Percentiles rank a stretch among this genome's conserved stretches.
Evolutionary conservation across 441 rosid species (phyloP).

Genomic region (Arabidopsis hybrid): DNA sequence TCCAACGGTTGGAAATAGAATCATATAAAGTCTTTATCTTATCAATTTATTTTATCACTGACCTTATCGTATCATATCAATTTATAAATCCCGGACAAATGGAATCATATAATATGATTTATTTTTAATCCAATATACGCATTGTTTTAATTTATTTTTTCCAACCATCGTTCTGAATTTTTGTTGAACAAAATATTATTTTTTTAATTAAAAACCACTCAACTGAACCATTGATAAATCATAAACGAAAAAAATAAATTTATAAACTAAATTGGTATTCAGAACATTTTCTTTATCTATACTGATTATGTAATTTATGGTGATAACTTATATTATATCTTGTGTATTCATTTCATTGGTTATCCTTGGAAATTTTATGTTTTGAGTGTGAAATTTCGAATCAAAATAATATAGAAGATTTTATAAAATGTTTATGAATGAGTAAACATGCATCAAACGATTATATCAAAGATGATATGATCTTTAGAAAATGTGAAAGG

Average conservation of each 20-base stretch:
- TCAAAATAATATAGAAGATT: no score
- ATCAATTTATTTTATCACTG: slow-evolving; percentile 31
- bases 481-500: slow-evolving; percentile 46
- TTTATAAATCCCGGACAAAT: slow-evolving; percentile 6
- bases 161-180: neutral
- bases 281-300: no score
- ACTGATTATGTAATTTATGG: no score
- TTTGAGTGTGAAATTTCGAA: no score
- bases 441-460: neutral
- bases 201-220: neutral
- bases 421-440: no score
- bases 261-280: no score
- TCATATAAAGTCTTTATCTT: slow-evolving; percentile 28
- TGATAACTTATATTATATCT: no score
- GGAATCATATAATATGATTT: slow-evolving; percentile 1
- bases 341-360: no score
- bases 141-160: no score
- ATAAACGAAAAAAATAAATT: neutral
- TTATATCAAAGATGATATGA: slow-evolving; percentile 10
- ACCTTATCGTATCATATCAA: slow-evolving; percentile 36
- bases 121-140: neutral
- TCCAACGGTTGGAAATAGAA: slow-evolving; percentile 21
- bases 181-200: neutral
- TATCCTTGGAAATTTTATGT: no score
- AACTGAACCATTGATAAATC: neutral